phyloP scores from a whole-genome alignment of 2,329 filamentous ascomycete species.

The Zasmidium cellare region DNA sequence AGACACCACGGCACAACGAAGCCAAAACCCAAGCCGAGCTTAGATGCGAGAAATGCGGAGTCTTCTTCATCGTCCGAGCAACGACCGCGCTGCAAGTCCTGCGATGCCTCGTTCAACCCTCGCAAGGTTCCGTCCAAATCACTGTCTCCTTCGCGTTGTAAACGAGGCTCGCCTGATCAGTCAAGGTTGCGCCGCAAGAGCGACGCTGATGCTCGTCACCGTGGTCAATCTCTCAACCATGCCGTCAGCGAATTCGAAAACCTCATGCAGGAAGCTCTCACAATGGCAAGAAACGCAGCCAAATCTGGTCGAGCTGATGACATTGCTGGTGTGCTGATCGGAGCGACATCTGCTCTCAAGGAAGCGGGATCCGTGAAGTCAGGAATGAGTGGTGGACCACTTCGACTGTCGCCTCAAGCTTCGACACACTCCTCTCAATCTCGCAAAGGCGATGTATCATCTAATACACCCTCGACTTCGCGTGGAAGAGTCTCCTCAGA shows the following conservation, averaged over 20 bases:
- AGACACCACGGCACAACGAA: conserved; percentile 9
- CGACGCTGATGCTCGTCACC: background rate
- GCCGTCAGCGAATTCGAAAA: conserved; percentile 43
- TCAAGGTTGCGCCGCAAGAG: background rate
- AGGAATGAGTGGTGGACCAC: conserved; percentile 9
- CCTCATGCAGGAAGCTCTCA: conserved; percentile 44
- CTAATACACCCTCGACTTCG: background rate
- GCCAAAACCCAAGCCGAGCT: conserved; percentile 10
- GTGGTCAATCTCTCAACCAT: conserved; percentile 17
- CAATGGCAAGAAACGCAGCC: conserved; percentile 37
- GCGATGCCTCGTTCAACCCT: conserved; percentile 2
- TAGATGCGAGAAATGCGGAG: background rate
- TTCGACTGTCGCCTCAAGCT: conserved; percentile 5
- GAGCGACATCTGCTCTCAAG: conserved; percentile 38
- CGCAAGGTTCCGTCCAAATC: background rate
- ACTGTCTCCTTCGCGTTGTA: background rate
- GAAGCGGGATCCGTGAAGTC: conserved; percentile 28
- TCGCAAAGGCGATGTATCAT: background rate
- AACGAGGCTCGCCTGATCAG: background rate
- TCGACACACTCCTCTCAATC: conserved; percentile 4
- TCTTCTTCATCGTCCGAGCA: background rate
- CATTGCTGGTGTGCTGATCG: conserved; percentile 42
- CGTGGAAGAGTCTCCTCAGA: conserved; percentile 3
- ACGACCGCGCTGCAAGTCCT: conserved; percentile 5
- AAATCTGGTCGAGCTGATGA: conserved; percentile 37